Evolutionary conservation across 768 basidiomycete genomes (phyloP).

Genomic region (Pulveroboletus frians): DNA sequence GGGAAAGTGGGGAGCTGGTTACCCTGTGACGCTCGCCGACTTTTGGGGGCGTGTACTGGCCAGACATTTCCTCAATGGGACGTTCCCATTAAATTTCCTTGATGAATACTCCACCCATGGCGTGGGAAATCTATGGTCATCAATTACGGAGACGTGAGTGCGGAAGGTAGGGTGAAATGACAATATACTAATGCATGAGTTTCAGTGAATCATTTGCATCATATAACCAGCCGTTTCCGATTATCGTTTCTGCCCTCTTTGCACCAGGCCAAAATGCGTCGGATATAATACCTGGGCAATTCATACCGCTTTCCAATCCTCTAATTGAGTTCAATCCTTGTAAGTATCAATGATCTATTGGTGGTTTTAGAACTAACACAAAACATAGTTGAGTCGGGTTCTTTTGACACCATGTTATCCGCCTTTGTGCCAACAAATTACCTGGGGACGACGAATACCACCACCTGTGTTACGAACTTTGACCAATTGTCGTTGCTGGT

Average conservation of each 20-base stretch:
- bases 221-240: conserved; percentile 37
- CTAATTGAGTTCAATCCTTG: conserved; percentile 35
- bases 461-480: conserved; percentile 31
- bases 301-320: conserved; percentile 30
- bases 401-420: conserved; percentile 39
- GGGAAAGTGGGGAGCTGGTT: conserved; percentile 31
- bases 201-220: conserved; percentile 31
- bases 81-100: conserved; percentile 29
- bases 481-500: conserved; percentile 35
- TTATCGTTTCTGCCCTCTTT: conserved; percentile 29
- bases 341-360: conserved; percentile 8
- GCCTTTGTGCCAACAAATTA: conserved; percentile 44
- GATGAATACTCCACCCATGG: conserved; percentile 30
- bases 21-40: conserved; percentile 28
- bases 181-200: background rate
- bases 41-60: conserved; percentile 25
- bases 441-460: conserved; percentile 36
- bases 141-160: conserved; percentile 31
- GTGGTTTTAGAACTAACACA: background rate
- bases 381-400: conserved; percentile 36
- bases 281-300: conserved; percentile 15
- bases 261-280: conserved; percentile 25
- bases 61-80: conserved; percentile 38
- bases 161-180: background rate
- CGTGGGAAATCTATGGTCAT: conserved; percentile 33